Percentiles rank a stretch among this genome's conserved stretches.
Evolutionary conservation across 148 eudicot genomes (phyloP).

Genomic region (Heliamphora exappendiculata): DNA sequence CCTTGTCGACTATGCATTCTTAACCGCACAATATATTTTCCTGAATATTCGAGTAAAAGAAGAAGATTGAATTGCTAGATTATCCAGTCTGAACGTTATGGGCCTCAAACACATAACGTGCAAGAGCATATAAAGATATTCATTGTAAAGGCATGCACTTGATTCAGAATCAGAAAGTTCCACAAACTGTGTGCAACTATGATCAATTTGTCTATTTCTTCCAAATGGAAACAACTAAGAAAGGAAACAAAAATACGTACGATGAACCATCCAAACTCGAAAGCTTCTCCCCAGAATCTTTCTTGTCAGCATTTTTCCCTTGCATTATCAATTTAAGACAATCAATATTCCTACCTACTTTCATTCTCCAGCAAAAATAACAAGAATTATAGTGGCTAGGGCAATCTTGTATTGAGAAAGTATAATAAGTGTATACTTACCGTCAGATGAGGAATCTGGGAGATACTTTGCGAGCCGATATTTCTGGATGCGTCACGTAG

Average conservation of each 20-base stretch:
- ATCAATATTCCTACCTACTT: neutral
- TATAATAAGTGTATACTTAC: conserved; percentile 21
- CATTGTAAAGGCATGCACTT: neutral
- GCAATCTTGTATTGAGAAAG: neutral
- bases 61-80: neutral
- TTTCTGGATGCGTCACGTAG: conserved; percentile 28
- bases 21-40: neutral
- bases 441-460: conserved; percentile 60
- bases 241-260: conserved; percentile 26
- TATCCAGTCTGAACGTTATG: neutral
- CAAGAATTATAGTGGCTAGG: neutral
- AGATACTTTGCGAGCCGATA: conserved; percentile 68
- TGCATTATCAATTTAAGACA: conserved; percentile 16
- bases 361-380: neutral
- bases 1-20: neutral
- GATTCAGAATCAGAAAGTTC: neutral
- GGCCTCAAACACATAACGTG: neutral
- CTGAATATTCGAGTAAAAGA: neutral
- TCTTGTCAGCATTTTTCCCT: conserved; percentile 49
- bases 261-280: conserved; percentile 37
- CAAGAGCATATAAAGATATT: neutral
- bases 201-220: neutral
- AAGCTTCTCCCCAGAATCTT: conserved; percentile 42
- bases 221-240: neutral
- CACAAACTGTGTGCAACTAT: neutral